A percentile compares a stretch with the other conserved stretches of the same genome.
Conservation (phyloP, 306 rosid genomes). For the Luffa acutangula region DNA sequence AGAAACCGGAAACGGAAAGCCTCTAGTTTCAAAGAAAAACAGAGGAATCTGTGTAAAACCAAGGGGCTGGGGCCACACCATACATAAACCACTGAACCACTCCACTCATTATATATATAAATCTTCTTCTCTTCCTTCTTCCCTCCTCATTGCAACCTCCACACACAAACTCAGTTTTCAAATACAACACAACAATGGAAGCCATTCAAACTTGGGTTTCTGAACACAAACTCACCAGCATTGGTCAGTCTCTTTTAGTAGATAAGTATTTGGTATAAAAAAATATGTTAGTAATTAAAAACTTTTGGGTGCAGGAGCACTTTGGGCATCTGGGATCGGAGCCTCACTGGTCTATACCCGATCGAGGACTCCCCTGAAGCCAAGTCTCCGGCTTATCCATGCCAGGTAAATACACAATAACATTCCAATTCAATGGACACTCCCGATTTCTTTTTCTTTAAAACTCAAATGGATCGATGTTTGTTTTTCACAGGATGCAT, state of each 20-base stretch:
- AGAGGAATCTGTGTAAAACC: neutral
- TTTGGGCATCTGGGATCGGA: conserved; percentile 78
- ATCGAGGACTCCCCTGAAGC: conserved; percentile 46
- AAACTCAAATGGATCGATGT: neutral
- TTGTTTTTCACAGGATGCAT: conserved; percentile 42
- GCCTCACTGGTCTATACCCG: conserved; percentile 51
- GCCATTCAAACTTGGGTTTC: conserved; percentile 64
- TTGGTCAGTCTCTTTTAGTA: conserved; percentile 31
- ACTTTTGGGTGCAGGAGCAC: conserved; percentile 30
- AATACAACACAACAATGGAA: conserved; percentile 29
- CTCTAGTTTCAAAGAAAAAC: neutral
- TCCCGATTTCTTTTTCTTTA: neutral
- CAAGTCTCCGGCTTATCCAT: conserved; percentile 81
- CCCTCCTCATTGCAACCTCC: neutral
- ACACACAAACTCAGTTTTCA: neutral
- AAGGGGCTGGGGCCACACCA: neutral
- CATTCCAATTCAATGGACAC: too few relatives aligned
- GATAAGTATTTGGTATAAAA: too few relatives aligned
- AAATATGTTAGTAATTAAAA: too few relatives aligned
- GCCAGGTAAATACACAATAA: conserved; percentile 31
- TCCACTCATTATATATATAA: neutral
- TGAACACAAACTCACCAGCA: conserved; percentile 60
- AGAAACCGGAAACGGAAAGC: neutral
- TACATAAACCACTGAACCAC: neutral
- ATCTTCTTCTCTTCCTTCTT: neutral